Conservation (phyloP, 768 basidiomycete genomes). For the Suillus hirtellus region DNA sequence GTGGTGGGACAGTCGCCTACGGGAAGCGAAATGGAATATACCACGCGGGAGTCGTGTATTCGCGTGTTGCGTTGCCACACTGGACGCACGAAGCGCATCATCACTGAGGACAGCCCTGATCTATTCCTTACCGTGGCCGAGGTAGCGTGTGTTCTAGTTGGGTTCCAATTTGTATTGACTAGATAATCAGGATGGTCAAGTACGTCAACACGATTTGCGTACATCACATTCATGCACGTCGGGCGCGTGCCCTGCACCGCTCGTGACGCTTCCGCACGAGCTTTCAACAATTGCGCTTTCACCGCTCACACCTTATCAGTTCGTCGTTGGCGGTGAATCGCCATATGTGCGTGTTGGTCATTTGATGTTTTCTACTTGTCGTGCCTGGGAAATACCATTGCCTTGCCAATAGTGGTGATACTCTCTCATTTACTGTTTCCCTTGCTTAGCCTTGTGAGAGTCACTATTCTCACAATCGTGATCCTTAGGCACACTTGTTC, state of each 20-base stretch:
- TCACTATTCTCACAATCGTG: conserved; percentile 5
- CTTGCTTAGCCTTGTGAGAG: conserved; percentile 1
- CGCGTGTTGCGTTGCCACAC: conserved; percentile 68
- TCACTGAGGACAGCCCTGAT: conserved; percentile 78
- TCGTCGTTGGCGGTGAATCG: conserved; percentile 82
- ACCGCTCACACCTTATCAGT: conserved; percentile 76
- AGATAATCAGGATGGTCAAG: conserved; percentile 70
- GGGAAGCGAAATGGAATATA: conserved; percentile 47
- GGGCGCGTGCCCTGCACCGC: conserved; percentile 64
- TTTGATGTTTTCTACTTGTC: neutral
- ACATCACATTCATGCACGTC: conserved; percentile 61
- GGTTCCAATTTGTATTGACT: conserved; percentile 22
- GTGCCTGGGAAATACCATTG: neutral
- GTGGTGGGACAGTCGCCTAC: conserved; percentile 38
- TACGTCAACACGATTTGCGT: conserved; percentile 85
- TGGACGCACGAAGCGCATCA: conserved; percentile 73
- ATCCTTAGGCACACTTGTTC: conserved; percentile 48
- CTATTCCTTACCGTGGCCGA: conserved; percentile 79
- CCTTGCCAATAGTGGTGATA: neutral
- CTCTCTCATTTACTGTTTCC: neutral
- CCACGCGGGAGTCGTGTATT: conserved; percentile 47
- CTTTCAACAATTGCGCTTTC: conserved; percentile 77
- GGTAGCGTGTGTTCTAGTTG: conserved; percentile 38
- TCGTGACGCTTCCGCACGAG: conserved; percentile 63
- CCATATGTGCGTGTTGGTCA: conserved; percentile 56